A percentile compares a stretch with the other conserved stretches of the same genome.
Conservation (phyloP, 495 filamentous ascomycete species). For the Haplographium delicatum region DNA sequence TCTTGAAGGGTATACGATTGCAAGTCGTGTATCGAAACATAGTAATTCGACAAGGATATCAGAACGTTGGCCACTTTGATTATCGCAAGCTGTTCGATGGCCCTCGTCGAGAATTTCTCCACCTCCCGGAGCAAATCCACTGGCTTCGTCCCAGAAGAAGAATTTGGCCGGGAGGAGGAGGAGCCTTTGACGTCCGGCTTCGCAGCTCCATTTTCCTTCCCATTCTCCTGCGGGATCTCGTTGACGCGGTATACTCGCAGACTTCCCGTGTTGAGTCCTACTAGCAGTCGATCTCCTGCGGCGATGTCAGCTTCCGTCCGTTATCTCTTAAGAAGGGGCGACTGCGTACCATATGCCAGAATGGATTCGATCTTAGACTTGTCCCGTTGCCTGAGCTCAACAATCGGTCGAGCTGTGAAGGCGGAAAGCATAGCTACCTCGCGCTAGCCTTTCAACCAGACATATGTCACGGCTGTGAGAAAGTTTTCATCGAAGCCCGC, state of each 20-base stretch:
- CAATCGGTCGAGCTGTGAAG: conserved; percentile 90
- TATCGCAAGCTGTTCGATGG: conserved; percentile 87
- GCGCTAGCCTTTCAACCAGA: conserved; percentile 16
- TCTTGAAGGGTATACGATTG: conserved; percentile 77
- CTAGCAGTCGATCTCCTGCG: conserved; percentile 78
- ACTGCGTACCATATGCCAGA: conserved; percentile 73
- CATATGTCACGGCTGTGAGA: background rate
- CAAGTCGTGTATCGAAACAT: conserved; percentile 83
- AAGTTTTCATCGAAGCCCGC: conserved; percentile 16
- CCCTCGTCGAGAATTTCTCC: conserved; percentile 85
- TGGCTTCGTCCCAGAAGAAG: conserved; percentile 43
- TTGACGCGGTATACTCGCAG: conserved; percentile 90
- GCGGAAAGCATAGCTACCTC: conserved; percentile 81
- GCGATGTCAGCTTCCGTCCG: conserved; percentile 5
- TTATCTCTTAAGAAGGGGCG: background rate
- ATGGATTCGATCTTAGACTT: conserved; percentile 94
- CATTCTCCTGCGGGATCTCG: conserved; percentile 40
- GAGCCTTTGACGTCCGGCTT: conserved; percentile 30
- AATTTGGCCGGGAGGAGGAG: conserved; percentile 23
- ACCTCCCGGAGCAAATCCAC: conserved; percentile 83
- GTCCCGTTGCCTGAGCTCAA: conserved; percentile 92
- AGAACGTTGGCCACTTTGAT: conserved; percentile 92
- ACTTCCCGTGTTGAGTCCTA: conserved; percentile 83
- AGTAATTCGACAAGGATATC: conserved; percentile 81
- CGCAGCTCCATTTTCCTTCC: conserved; percentile 20